A percentile compares a stretch with the other conserved stretches of the same genome.
Conservation (phyloP, 2,329 filamentous ascomycete species). For the Hysterium pulicare region DNA sequence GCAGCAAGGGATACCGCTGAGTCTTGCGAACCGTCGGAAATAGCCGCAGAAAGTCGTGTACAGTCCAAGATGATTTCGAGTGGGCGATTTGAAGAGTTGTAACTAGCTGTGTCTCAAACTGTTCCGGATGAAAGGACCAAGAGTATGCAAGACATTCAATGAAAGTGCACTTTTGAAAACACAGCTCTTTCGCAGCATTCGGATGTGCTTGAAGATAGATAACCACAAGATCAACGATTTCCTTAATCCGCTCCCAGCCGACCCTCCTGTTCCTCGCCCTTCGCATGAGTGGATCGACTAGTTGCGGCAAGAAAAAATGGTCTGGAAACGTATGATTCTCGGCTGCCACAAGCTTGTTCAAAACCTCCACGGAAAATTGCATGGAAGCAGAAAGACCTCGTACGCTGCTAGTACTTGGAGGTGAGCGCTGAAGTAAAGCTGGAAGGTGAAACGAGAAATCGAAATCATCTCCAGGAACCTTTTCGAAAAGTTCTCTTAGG, state of each 20-base stretch:
- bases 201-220: constrained; percentile 16
- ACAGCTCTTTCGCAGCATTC: constrained; percentile 7
- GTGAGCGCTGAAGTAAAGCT: constrained; percentile 11
- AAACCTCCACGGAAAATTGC: constrained; percentile 20
- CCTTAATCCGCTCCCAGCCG: constrained; percentile 11
- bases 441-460: constrained; percentile 4
- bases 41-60: too few relatives aligned
- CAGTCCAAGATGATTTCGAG: constrained; percentile 6
- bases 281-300: constrained; percentile 20
- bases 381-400: constrained; percentile 24
- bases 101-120: constrained; percentile 17
- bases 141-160: constrained; percentile 18
- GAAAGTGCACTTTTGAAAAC: constrained; percentile 8
- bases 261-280: constrained; percentile 18
- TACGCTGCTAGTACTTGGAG: constrained; percentile 4
- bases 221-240: constrained; percentile 17
- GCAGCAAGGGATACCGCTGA: constrained; percentile 18
- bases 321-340: constrained; percentile 4
- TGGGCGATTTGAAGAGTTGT: constrained; percentile 7
- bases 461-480: not conserved
- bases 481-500: constrained; percentile 8
- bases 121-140: constrained; percentile 20
- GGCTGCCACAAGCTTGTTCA: constrained; percentile 11
- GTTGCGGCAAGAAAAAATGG: constrained; percentile 11
- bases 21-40: constrained; percentile 6